Conservation (phyloP, 192 early-diverging fungal genomes). For the Coemansia sp. region DNA sequence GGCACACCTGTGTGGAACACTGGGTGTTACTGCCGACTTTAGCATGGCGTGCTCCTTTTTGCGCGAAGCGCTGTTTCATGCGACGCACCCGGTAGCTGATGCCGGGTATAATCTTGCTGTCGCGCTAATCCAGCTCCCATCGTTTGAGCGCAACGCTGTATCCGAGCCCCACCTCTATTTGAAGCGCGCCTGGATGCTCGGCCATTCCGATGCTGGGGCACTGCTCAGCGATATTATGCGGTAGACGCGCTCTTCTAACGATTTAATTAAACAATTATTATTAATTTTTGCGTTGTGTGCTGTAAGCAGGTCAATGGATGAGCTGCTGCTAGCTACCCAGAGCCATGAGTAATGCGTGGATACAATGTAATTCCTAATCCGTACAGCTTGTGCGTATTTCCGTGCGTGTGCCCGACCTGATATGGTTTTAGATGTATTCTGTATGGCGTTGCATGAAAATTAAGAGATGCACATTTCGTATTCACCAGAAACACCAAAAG, state of each 20-base stretch:
- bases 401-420: background rate
- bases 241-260: constrained; percentile 2
- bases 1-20: constrained; percentile 44
- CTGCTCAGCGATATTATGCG: constrained; percentile 42
- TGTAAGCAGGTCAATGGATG: no score
- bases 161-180: constrained; percentile 49
- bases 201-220: constrained; percentile 41
- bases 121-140: constrained; percentile 50
- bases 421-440: background rate
- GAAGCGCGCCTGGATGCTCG: constrained; percentile 49
- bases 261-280: background rate
- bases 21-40: constrained; percentile 46
- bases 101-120: constrained; percentile 46
- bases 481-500: background rate
- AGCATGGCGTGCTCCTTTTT: constrained; percentile 51
- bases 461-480: background rate
- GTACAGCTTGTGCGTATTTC: background rate
- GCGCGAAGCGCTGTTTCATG: constrained; percentile 45
- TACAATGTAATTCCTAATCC: background rate
- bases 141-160: constrained; percentile 32
- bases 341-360: background rate
- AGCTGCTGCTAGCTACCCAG: no score
- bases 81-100: constrained; percentile 50
- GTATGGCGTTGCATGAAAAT: background rate
- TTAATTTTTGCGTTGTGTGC: no score